Evolutionary conservation across 495 filamentous ascomycete species (phyloP), one percentile per base, ranked within the genome.

Genomic region (Hyaloscypha hepaticicola): DNA sequence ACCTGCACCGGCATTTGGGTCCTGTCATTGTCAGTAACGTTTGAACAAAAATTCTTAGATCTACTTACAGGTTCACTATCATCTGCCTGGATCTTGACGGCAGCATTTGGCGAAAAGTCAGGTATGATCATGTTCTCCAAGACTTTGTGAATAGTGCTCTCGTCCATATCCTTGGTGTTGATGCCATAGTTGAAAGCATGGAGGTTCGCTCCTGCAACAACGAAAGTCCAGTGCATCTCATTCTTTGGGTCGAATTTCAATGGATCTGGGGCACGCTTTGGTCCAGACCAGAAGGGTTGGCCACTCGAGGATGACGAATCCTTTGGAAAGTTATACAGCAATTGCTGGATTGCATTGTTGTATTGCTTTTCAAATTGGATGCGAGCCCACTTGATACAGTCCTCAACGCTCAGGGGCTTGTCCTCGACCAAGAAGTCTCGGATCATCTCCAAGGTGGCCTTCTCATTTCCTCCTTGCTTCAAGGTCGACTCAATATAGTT

Each of bases 131-230:
- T 95, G 69, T 91, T 86, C 59, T 95, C 89, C 56, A 98, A 81
- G 9, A 96, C 87, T 69, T 89, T 87, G 56, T 83, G 63, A 73
- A 92, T 94, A 51, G 90, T 87, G 4, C 81, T 77, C 71, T 87
- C 85, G 60, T 85, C 84, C 34, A 87, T 80, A 53, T 80, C 86
- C 58, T 88, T 90, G n/a, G 85, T 78, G 68, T 96, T 93, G 73
- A 99, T 96, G 45, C 89, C 90, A 73, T 97, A 99, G 78, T 99
- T 99, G 85, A 95, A 99, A 3, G 93, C 95, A 72, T 97, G 96
- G 25, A 99, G 84, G 73, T 96, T 93, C 26, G 95, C 91, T 5
- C 86, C 95, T 34, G 95, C 90, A 64, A 93, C 84, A 58, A 98
- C 78, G 73, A 97, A 99, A 27, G 82, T 83, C 66, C 92, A 84